Conservation (phyloP, 1,284 basidiomycete genomes). For the Trametes hirsuta region DNA sequence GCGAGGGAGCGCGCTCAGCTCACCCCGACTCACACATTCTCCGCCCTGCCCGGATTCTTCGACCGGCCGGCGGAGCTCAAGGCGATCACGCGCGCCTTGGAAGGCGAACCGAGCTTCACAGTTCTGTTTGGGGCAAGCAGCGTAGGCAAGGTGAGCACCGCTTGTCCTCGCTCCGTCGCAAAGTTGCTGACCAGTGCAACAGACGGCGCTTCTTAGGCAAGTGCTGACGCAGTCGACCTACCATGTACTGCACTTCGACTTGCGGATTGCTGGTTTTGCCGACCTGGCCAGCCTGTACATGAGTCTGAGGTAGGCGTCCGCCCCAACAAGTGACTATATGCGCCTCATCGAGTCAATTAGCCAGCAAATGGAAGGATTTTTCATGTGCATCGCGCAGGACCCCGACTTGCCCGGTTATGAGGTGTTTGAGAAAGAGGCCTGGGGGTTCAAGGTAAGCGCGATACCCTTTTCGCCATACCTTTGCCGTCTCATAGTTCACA, state of each 20-base stretch:
- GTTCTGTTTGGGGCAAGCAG: conserved; percentile 81
- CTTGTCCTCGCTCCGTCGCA: conserved; percentile 7
- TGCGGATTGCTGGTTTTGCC: conserved; percentile 82
- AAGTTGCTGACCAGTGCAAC: not conserved
- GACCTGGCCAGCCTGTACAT: conserved; percentile 76
- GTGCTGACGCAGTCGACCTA: conserved; percentile 68
- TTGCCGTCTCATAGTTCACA: conserved; percentile 30
- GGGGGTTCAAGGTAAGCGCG: conserved; percentile 69
- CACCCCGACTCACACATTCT: conserved; percentile 77
- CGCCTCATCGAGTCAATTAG: conserved; percentile 34
- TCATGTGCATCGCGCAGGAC: conserved; percentile 56
- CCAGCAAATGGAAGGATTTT: conserved; percentile 81
- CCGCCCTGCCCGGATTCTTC: conserved; percentile 73
- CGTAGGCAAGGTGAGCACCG: conserved; percentile 65
- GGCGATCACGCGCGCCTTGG: conserved; percentile 63
- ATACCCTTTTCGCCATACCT: not conserved
- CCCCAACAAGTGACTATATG: not conserved
- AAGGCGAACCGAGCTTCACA: conserved; percentile 77
- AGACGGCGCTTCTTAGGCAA: conserved; percentile 80
- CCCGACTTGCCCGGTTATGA: conserved; percentile 64
- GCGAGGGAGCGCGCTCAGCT: conserved; percentile 65
- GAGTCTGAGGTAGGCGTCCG: conserved; percentile 47
- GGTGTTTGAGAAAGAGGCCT: conserved; percentile 72
- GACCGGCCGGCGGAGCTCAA: conserved; percentile 66
- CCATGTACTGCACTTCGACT: conserved; percentile 82